phyloP scores from a whole-genome alignment of 345 rosid genomes.

The Gossypium rotundifolium region DNA sequence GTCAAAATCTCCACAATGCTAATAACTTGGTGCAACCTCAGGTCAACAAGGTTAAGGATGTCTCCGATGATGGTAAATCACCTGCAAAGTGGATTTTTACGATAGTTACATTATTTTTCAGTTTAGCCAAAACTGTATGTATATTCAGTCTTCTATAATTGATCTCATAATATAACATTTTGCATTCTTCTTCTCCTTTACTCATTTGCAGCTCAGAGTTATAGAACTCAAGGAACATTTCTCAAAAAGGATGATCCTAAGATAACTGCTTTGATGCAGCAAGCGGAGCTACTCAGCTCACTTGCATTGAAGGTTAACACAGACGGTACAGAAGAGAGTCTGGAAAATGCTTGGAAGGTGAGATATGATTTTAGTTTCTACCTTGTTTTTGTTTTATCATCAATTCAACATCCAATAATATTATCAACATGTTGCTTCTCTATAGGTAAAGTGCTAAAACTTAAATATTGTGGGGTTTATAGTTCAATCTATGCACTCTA shows the following conservation, averaged over 20 bases:
- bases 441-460: neutral
- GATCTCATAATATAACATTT: neutral
- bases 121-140: neutral
- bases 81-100: conserved; percentile 11
- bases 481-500: neutral
- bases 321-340: conserved; percentile 75
- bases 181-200: conserved; percentile 8
- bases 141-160: neutral
- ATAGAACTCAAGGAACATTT: conserved; percentile 47
- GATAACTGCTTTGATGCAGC: conserved; percentile 73
- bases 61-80: conserved; percentile 37
- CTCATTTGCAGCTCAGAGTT: conserved; percentile 38
- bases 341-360: conserved; percentile 97
- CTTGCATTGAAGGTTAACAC: conserved; percentile 65
- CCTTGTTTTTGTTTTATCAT: neutral
- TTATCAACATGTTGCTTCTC: neutral
- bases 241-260: conserved; percentile 80
- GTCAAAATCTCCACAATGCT: conserved; percentile 38
- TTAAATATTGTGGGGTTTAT: neutral
- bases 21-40: conserved; percentile 26
- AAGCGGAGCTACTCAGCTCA: conserved; percentile 85
- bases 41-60: conserved; percentile 30
- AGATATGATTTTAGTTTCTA: conserved; percentile 10
- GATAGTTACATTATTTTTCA: neutral
- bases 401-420: neutral